These are phyloP conservation scores for Podospora conica DNA, from an alignment of 495 filamentous ascomycete genomes.

Conservation along the genomic window DNA sequence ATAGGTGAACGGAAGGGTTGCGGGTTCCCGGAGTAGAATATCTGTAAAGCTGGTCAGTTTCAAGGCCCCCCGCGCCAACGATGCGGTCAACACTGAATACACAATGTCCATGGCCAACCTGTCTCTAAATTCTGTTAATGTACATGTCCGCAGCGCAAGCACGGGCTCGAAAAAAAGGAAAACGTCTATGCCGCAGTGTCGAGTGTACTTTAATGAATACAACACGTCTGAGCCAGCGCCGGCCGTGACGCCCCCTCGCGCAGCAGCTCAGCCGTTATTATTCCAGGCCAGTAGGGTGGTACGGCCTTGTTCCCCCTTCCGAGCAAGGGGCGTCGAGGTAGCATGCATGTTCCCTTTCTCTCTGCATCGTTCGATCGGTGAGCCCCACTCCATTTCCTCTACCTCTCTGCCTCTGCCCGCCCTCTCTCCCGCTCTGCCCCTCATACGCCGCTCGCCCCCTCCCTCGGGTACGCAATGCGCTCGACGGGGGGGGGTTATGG, in stretches of 20 bases:
- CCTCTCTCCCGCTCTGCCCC: background rate
- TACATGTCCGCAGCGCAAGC: conserved; percentile 40
- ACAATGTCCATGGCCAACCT: conserved; percentile 10
- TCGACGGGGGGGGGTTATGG: background rate
- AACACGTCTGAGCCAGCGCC: conserved; percentile 19
- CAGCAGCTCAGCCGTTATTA: background rate
- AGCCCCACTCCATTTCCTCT: background rate
- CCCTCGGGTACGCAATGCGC: background rate
- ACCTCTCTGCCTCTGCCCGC: background rate
- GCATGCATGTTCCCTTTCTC: background rate
- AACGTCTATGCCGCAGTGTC: conserved; percentile 35
- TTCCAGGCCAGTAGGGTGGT: background rate
- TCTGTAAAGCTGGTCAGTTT: background rate
- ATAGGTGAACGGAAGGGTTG: background rate
- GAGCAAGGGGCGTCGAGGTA: background rate
- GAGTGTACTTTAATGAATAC: conserved; percentile 35
- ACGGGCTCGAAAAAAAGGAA: conserved; percentile 27
- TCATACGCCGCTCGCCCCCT: background rate
- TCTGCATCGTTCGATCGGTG: background rate
- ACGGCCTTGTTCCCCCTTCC: background rate
- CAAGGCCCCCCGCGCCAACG: background rate
- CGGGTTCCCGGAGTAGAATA: background rate
- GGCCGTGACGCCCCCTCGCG: background rate
- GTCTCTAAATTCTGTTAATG: conserved; percentile 30
- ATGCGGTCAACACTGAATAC: background rate